Evolutionary conservation across 768 basidiomycete genomes (phyloP).

Genomic region (Tricholoma bakamatsutake): DNA sequence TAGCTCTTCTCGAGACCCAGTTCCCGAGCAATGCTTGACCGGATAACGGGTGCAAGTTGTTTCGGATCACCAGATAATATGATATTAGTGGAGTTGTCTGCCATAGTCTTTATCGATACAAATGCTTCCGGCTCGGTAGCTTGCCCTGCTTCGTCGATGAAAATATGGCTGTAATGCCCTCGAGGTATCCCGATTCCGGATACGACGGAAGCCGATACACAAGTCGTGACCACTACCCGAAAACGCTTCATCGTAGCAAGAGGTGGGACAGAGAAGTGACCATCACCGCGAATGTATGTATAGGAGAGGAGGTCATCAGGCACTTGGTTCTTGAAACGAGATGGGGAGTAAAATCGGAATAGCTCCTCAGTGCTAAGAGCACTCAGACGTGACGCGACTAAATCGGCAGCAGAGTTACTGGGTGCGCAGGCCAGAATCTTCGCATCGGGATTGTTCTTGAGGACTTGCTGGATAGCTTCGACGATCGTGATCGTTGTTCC

Average conservation of each 20-base stretch:
- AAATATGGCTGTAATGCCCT: constrained; percentile 64
- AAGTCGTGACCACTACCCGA: constrained; percentile 58
- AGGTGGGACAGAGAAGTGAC: constrained; percentile 35
- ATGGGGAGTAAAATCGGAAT: constrained; percentile 54
- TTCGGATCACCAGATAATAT: constrained; percentile 66
- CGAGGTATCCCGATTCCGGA: constrained; percentile 50
- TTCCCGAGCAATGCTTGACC: constrained; percentile 47
- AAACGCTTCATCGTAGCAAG: constrained; percentile 34
- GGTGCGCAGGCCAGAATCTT: constrained; percentile 58
- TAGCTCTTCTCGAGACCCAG: constrained; percentile 57
- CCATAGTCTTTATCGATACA: constrained; percentile 56
- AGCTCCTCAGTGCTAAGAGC: constrained; percentile 29
- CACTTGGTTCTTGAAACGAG: constrained; percentile 38
- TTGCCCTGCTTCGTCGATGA: constrained; percentile 70
- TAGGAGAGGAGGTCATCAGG: constrained; percentile 37
- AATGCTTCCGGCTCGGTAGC: constrained; percentile 66
- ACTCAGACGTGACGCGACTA: constrained; percentile 43
- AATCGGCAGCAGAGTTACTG: constrained; percentile 61
- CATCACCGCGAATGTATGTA: constrained; percentile 27
- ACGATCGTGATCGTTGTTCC: constrained; percentile 64
- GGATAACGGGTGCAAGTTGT: constrained; percentile 66
- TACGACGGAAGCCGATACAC: constrained; percentile 53
- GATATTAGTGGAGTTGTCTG: constrained; percentile 46
- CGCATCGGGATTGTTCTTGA: constrained; percentile 29
- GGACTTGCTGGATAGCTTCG: constrained; percentile 52